phyloP scores from a whole-genome alignment of 2,329 filamentous ascomycete species.

The Aspergillus piperis region DNA sequence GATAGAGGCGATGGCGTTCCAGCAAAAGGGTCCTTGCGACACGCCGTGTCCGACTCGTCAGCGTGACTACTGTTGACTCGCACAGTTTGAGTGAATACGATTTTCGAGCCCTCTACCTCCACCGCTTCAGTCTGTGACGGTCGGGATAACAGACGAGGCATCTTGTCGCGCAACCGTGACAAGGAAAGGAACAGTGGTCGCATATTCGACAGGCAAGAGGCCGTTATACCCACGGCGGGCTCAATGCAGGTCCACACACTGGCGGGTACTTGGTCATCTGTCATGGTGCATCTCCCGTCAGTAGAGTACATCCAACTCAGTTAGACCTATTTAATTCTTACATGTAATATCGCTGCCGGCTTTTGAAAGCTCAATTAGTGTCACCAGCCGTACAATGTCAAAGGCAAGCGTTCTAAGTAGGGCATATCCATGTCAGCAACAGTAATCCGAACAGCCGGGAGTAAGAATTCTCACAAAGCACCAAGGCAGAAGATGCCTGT shows the following conservation, averaged over 20 bases:
- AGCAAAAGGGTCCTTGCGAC: background rate
- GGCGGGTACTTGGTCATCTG: conserved; percentile 29
- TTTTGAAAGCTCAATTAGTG: conserved; percentile 26
- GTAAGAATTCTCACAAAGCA: conserved; percentile 20
- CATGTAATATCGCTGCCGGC: conserved; percentile 29
- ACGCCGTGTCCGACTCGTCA: background rate
- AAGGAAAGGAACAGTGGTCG: conserved; percentile 24
- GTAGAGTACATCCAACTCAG: too few species aligned
- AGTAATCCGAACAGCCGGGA: background rate
- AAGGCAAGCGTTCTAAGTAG: conserved; percentile 25
- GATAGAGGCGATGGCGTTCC: too few species aligned
- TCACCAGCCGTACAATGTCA: conserved; percentile 30
- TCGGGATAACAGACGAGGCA: background rate
- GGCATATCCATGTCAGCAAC: background rate
- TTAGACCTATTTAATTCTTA: conserved; percentile 2
- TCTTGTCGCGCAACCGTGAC: background rate
- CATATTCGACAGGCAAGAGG: conserved; percentile 32
- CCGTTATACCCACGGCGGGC: conserved; percentile 31
- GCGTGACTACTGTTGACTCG: background rate
- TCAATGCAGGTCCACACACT: conserved; percentile 37
- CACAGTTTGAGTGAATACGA: background rate
- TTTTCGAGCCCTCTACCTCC: background rate
- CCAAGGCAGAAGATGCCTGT: conserved; percentile 31
- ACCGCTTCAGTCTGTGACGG: background rate
- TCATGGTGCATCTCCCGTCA: background rate